Base-by-base conservation (phyloP, 2,329 filamentous ascomycete species). In the Aureobasidium leucospermi region DNA sequence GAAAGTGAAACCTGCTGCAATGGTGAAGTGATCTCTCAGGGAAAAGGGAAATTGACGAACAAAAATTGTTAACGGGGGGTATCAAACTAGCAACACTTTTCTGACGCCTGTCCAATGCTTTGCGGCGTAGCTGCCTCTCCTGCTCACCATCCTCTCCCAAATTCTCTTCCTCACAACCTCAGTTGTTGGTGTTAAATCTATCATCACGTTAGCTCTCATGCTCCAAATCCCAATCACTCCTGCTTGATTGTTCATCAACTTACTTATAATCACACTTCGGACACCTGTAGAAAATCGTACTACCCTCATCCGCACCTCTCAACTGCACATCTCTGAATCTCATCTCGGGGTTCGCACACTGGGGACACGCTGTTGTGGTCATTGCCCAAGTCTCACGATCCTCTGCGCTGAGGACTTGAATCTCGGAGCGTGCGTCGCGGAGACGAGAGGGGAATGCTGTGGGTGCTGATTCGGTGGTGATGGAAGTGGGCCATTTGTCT, bases 251-350 rank as follows among this genome's bases (percentile, higher is more conserved):
- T 19, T 19, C 19, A 19, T 19, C 19, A 19, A 19, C 52, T 46
- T 53, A 78, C 88, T 88, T 92, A 75, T 90, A 79, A 61, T 90
- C 89, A 71, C 92, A 96, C 60, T 91, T 85, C 3, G 67, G 67
- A 75, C 92, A 96, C 61, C 81, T 87, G 75, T 90, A 96, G 69
- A 96, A 95, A 58, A 96, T 84, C 0, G 93, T 96, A 65, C 87
- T 90, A 63, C 94, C 94, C 83, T 97, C 93, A 73, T 99, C 94
- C 58, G 93, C 94, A 79, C 91, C 86, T 67, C 93, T 87, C 68
- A 96, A 77, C 72, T 99, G 94, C 62, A 90, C 84, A 3, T 88
- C 88, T 55, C 90, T 88, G 72, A 87, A 97, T 66, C 85, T 88
- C 73, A 97, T 91, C 71, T 96, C 87, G 56, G 85, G 85, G 58